A percentile compares a stretch with the other conserved stretches of the same genome.
Conservation (phyloP, 176 grass and related monocot species). For the Bonia amplexicaulis region DNA sequence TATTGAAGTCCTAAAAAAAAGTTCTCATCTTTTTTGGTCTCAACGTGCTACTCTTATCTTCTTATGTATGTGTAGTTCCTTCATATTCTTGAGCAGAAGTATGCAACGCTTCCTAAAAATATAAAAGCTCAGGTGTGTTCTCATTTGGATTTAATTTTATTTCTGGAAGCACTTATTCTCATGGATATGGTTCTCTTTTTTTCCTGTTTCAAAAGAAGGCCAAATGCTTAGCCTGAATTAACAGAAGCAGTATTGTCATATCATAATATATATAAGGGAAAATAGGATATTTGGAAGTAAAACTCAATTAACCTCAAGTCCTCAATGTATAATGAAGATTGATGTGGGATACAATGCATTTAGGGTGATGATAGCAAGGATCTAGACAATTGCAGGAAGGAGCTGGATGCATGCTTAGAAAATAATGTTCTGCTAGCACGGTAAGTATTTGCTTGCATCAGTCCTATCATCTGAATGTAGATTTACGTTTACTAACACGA, state of each 20-base stretch:
- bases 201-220: neutral
- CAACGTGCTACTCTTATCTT: conserved; percentile 24
- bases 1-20: neutral
- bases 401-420: conserved; percentile 47
- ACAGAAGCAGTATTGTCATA: conserved; percentile 1
- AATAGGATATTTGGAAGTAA: neutral
- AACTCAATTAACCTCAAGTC: neutral
- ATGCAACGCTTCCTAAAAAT: conserved; percentile 18
- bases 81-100: conserved; percentile 60
- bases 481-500: neutral
- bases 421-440: conserved; percentile 50
- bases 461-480: neutral
- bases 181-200: neutral
- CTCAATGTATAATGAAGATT: conserved; percentile 18
- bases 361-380: conserved; percentile 48
- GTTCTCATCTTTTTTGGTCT: neutral
- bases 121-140: conserved; percentile 37
- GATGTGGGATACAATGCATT: conserved; percentile 16
- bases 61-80: conserved; percentile 47
- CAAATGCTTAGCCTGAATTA: neutral
- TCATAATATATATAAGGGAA: neutral
- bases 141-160: conserved; percentile 17
- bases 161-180: neutral
- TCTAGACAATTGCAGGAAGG: conserved; percentile 44
- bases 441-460: conserved; percentile 32